Conservation (phyloP, 1,284 basidiomycete species). For the Ceratobasidium sp. region DNA sequence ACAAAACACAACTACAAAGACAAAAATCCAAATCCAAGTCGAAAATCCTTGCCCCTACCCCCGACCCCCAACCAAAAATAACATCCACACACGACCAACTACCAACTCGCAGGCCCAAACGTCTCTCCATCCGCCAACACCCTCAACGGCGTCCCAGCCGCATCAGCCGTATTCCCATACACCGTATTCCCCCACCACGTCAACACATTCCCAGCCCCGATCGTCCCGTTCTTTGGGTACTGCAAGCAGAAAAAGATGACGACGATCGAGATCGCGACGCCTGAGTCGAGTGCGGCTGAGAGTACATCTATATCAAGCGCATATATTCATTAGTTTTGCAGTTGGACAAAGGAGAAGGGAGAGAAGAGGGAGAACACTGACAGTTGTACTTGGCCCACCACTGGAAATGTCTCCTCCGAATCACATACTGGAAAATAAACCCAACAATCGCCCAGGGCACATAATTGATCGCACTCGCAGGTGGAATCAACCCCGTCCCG, state of each 20-base stretch:
- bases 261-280: conserved; percentile 69
- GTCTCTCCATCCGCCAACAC: conserved; percentile 58
- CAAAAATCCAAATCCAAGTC: neutral
- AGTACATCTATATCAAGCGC: conserved; percentile 63
- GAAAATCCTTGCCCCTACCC: neutral
- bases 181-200: conserved; percentile 71
- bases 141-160: conserved; percentile 59
- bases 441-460: conserved; percentile 67
- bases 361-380: conserved; percentile 55
- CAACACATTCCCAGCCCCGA: conserved; percentile 62
- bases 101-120: conserved; percentile 55
- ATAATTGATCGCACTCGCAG: conserved; percentile 68
- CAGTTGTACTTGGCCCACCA: conserved; percentile 55
- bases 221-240: conserved; percentile 68
- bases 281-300: conserved; percentile 70
- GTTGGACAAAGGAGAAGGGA: conserved; percentile 56
- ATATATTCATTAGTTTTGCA: conserved; percentile 65
- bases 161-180: conserved; percentile 60
- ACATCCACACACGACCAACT: neutral
- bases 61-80: neutral
- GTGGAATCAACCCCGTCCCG: conserved; percentile 63
- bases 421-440: conserved; percentile 67
- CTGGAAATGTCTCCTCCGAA: conserved; percentile 52
- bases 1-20: too few relatives aligned
- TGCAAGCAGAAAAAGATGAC: conserved; percentile 77